These are phyloP conservation scores for Myxozyma udenii DNA, from an alignment of 805 yeast genomes.

Conservation along the genomic window DNA sequence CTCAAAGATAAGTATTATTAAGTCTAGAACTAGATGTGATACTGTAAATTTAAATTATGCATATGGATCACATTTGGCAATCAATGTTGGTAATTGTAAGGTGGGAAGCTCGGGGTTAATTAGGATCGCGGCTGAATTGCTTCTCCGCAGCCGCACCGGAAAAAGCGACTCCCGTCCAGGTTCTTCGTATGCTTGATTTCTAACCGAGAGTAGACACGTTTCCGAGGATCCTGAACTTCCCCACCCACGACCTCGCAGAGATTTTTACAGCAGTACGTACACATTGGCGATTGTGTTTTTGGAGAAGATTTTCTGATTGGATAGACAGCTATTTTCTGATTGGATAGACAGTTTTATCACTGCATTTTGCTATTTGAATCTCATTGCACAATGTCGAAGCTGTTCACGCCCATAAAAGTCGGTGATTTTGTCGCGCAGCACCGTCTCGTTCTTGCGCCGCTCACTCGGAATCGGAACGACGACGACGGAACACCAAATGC, in stretches of 20 bases:
- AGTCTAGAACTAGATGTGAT: not conserved
- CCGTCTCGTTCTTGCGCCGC: conserved; percentile 50
- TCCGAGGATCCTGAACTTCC: not conserved
- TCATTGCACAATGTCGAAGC: not conserved
- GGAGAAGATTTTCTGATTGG: not conserved
- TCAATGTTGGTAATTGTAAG: too few species aligned
- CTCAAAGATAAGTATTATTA: conserved; percentile 13
- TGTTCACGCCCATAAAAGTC: conserved; percentile 32
- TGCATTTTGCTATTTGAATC: not conserved
- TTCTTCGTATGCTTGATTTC: not conserved
- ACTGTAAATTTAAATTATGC: not conserved
- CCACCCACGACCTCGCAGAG: not conserved
- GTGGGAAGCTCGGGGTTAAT: too few species aligned
- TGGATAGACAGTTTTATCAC: not conserved
- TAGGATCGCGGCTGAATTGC: too few species aligned
- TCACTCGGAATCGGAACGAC: conserved; percentile 45
- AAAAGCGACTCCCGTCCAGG: too few species aligned
- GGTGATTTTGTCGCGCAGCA: conserved; percentile 34
- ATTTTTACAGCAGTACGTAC: not conserved
- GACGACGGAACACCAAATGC: conserved; percentile 30
- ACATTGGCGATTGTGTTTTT: not conserved
- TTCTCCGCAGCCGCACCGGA: too few species aligned
- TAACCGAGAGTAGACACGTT: not conserved
- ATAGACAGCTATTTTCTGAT: not conserved
- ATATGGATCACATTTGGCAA: too few species aligned